These are phyloP conservation scores for Begonia fuchsioides DNA, from an alignment of 306 rosid genomes.

Conservation along the genomic window DNA sequence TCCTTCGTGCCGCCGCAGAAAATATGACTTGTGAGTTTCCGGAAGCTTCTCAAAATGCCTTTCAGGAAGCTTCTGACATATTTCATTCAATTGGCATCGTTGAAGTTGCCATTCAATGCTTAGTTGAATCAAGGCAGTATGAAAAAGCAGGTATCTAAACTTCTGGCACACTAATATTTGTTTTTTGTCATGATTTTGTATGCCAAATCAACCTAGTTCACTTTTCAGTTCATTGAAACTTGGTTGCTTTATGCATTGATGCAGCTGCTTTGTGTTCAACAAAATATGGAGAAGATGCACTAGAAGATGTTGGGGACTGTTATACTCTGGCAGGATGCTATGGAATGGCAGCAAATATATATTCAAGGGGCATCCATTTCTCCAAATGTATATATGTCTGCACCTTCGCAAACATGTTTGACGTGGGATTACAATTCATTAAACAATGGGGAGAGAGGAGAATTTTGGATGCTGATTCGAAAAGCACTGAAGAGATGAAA, in stretches of 20 bases:
- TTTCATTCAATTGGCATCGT: conserved; percentile 44
- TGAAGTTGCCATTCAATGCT: conserved; percentile 54
- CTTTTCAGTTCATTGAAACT: no score
- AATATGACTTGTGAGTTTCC: conserved; percentile 23
- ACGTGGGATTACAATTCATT: conserved; percentile 38
- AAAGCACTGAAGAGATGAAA: conserved; percentile 22
- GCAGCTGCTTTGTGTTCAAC: conserved; percentile 44
- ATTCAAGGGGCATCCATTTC: conserved; percentile 42
- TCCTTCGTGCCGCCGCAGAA: conserved; percentile 36
- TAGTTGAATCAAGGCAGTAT: conserved; percentile 43
- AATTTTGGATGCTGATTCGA: conserved; percentile 7
- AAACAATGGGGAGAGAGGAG: conserved; percentile 32
- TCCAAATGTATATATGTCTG: conserved; percentile 43
- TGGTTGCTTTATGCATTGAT: conserved; percentile 2
- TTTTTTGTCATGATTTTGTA: no score
- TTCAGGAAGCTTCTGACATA: conserved; percentile 64
- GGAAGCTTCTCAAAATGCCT: conserved; percentile 28
- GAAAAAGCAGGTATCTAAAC: conserved; percentile 45
- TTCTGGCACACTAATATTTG: no score
- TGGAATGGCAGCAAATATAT: conserved; percentile 39
- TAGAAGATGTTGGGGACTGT: conserved; percentile 58
- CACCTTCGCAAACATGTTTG: conserved; percentile 34
- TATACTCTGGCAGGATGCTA: conserved; percentile 39
- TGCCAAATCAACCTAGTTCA: no score
- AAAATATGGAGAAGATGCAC: conserved; percentile 39